Base-by-base conservation (phyloP, 306 rosid genomes). In the Rubus idaeus region DNA sequence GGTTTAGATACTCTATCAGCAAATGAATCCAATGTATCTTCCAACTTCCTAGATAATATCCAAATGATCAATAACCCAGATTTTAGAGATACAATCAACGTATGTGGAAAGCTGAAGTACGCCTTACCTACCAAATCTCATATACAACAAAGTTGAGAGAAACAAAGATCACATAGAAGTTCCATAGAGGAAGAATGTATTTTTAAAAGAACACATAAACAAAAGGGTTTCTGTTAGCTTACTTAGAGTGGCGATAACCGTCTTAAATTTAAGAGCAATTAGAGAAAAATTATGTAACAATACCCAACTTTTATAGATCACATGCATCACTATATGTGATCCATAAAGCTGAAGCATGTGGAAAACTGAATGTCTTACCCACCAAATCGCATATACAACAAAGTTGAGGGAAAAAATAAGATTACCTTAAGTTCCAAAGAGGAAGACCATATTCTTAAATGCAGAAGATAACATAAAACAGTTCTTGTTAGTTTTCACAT, bases 1-100 rank as follows among this genome's bases (percentile, higher is more conserved):
- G 98, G 98, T 74, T 91, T 94, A 75, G 98, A 83, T 60, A 91
- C 93, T 87, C 87, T 89, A 82, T 94, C 98, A 55, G 98, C 98
- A 78, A 91, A 94, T 64, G 90, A 89, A 85, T 94, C 90, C 82
- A 94, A 84, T 37, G 84, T 79, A 69, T 91, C 91, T 82, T 94
- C 95, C 86, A 94, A 82, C 84, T 82, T 91, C 94, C 98, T 94
- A 81, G 60, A 86, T 57, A 82, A 75, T 30, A 45, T 82, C 74
- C 83, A 80, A 64, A 50, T 20, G 66, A 12, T 55, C 55, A 53
- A 52, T 58, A 10, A n/a, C 35, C 62, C 30, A 20, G 5, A 20
- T 9, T 18, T 56, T 20, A 56, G 30, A 56, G 26, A 56, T n/a
- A 20, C 8, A 6, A 8, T n/a, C 1, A 20, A n/a, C 57, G 3